Conservation (phyloP, 2,329 filamentous ascomycete genomes). For the Penicillium sclerotigenum region DNA sequence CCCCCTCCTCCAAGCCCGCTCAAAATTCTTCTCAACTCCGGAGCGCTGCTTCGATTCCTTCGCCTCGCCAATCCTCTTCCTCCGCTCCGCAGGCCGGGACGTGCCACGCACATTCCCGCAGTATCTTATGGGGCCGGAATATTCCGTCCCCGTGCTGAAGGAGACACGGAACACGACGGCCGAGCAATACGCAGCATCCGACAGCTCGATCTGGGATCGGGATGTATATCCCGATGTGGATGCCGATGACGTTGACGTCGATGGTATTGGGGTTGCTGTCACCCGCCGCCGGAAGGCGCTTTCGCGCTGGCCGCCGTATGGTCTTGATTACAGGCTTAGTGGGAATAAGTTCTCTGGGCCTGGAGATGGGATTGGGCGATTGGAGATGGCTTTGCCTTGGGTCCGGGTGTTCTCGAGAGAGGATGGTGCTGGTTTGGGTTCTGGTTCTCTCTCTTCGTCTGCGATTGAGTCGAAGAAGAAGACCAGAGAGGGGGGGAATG, state of each 20-base stretch:
- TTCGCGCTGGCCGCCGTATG: constrained; percentile 41
- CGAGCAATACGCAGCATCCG: neutral
- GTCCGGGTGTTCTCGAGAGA: constrained; percentile 27
- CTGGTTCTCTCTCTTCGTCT: neutral
- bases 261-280: neutral
- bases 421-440: neutral
- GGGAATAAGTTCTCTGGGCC: constrained; percentile 15
- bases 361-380: constrained; percentile 18
- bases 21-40: constrained; percentile 36
- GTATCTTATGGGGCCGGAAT: constrained; percentile 34
- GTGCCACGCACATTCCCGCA: constrained; percentile 34
- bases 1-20: constrained; percentile 36
- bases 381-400: constrained; percentile 35
- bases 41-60: constrained; percentile 45
- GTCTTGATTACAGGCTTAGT: constrained; percentile 33
- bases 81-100: constrained; percentile 42
- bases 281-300: constrained; percentile 36
- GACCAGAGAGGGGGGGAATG: neutral
- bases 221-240: constrained; percentile 12
- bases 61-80: constrained; percentile 43
- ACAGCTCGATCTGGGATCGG: constrained; percentile 2
- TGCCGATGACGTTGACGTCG: neutral
- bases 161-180: neutral
- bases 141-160: constrained; percentile 34
- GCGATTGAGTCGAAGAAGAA: neutral